A percentile compares a stretch with the other conserved stretches of the same genome.
Conservation (phyloP, 441 rosid genomes). For the Populus hybrid region DNA sequence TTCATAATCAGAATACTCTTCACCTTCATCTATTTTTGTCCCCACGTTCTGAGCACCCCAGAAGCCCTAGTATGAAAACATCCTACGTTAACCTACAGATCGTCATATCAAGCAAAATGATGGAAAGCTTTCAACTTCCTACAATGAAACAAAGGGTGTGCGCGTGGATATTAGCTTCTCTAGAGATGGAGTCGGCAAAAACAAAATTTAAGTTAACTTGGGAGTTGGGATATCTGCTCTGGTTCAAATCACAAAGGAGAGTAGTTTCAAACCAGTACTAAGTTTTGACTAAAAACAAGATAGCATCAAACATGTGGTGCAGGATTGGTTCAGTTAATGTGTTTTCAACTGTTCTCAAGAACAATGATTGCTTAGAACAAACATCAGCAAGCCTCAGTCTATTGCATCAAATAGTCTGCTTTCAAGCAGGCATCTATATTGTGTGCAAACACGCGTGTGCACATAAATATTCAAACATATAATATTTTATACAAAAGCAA, state of each 20-base stretch:
- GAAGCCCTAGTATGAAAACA: constrained; percentile 48
- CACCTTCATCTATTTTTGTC: constrained; percentile 33
- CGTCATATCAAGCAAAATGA: background rate
- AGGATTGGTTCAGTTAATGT: background rate
- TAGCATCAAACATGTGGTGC: background rate
- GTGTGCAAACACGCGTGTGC: background rate
- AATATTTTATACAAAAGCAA: background rate
- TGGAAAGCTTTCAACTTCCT: background rate
- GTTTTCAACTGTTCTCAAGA: background rate
- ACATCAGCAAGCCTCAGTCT: background rate
- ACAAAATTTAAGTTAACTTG: background rate
- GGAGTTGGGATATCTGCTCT: background rate
- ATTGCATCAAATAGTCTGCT: background rate
- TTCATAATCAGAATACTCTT: constrained; percentile 43
- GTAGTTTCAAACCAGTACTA: background rate
- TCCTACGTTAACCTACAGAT: constrained; percentile 1
- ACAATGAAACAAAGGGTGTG: background rate
- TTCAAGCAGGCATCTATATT: background rate
- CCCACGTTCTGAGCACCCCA: constrained; percentile 48
- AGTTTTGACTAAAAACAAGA: background rate
- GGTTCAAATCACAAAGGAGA: background rate
- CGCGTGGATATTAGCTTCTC: background rate
- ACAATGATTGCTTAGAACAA: background rate
- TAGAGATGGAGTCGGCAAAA: background rate
- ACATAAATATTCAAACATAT: background rate